Percentiles rank a stretch among this genome's conserved stretches.
Evolutionary conservation across 345 rosid genomes (phyloP).

Genomic region (Linum trigynum): DNA sequence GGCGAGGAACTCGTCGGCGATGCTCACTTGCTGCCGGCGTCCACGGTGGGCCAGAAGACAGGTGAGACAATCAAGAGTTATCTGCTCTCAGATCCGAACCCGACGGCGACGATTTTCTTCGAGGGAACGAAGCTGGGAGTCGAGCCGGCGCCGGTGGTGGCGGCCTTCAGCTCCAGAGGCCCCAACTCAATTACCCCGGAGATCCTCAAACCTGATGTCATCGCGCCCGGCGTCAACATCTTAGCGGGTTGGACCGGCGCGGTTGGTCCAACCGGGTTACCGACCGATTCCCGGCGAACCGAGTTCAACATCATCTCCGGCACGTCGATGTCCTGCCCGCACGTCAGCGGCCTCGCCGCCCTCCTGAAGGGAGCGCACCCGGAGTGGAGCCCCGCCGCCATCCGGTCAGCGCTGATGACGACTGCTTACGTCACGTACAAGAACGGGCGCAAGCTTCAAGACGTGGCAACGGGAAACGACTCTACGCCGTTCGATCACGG

Average conservation of each 20-base stretch:
- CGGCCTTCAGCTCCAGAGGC: constrained; percentile 30
- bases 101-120: constrained; percentile 18
- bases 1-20: constrained; percentile 27
- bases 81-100: constrained; percentile 16
- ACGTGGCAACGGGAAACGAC: constrained; percentile 17
- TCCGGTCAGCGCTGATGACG: constrained; percentile 25
- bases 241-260: constrained; percentile 24
- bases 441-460: constrained; percentile 12
- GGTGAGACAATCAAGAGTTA: constrained; percentile 17
- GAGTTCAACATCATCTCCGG: constrained; percentile 26
- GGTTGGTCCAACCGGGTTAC: constrained; percentile 21
- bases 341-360: constrained; percentile 22
- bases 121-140: constrained; percentile 26
- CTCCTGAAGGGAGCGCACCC: constrained; percentile 22
- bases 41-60: constrained; percentile 21
- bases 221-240: constrained; percentile 29
- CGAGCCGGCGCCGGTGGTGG: constrained; percentile 26
- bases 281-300: constrained; percentile 17
- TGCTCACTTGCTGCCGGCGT: constrained; percentile 23
- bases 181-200: constrained; percentile 20
- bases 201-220: constrained; percentile 20
- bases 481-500: constrained; percentile 28
- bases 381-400: constrained; percentile 23
- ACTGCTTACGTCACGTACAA: constrained; percentile 23
- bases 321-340: constrained; percentile 30